These are phyloP conservation scores for Suillus subalutaceus DNA, from an alignment of 768 basidiomycete genomes.

Conservation along the genomic window DNA sequence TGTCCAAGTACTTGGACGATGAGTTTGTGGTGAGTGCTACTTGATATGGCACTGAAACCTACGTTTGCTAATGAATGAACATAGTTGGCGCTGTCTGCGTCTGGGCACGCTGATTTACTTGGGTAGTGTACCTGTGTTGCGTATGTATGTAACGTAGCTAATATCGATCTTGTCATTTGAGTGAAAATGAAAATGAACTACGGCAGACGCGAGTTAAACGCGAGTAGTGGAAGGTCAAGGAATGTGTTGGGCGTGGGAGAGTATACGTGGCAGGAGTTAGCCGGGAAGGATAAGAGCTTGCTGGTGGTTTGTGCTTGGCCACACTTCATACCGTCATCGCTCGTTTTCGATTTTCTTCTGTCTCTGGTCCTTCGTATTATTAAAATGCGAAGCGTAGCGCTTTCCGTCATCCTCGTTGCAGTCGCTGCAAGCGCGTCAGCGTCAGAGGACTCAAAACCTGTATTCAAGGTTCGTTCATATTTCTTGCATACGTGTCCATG, in stretches of 20 bases:
- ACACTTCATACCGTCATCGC: conserved; percentile 37
- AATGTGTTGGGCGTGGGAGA: conserved; percentile 5
- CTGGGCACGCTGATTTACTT: conserved; percentile 92
- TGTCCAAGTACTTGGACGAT: conserved; percentile 96
- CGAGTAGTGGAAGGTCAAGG: conserved; percentile 1
- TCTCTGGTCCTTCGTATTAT: conserved; percentile 70
- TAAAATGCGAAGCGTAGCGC: conserved; percentile 84
- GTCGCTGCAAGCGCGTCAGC: conserved; percentile 61
- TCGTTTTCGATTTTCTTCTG: conserved; percentile 37
- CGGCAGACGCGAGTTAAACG: neutral
- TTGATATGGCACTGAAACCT: neutral
- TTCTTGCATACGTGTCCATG: conserved; percentile 6
- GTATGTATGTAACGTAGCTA: conserved; percentile 16
- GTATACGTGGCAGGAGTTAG: conserved; percentile 17
- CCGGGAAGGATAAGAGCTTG: conserved; percentile 38
- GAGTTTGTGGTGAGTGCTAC: conserved; percentile 81
- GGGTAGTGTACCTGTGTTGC: conserved; percentile 46
- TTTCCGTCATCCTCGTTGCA: conserved; percentile 70
- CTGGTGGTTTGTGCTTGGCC: conserved; percentile 18
- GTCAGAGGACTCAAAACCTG: conserved; percentile 62
- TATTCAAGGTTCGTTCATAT: conserved; percentile 60
- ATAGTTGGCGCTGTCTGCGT: conserved; percentile 90
- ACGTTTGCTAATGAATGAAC: conserved; percentile 14
- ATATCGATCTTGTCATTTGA: neutral
- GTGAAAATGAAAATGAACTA: conserved; percentile 38